Evolutionary conservation across 2,329 filamentous ascomycete species (phyloP), one percentile per base, ranked within the genome.

Genomic region (Akanthomyces lecanii): DNA sequence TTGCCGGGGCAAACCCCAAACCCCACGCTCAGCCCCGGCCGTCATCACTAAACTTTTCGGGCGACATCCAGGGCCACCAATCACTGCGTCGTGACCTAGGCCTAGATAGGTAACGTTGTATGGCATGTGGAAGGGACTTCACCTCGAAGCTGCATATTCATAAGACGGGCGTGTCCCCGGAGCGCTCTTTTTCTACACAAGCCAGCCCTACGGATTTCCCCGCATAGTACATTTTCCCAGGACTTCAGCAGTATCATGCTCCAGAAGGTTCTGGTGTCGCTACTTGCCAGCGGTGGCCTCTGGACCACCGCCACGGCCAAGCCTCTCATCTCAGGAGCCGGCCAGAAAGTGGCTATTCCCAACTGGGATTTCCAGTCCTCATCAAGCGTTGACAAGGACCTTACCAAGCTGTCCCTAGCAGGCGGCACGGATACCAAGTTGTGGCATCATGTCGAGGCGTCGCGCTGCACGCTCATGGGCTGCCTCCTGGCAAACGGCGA

Each of bases 381-480:
- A 0, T 73, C 77, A 2, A 66, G 71, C 42, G 71, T 73, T 5
- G 71, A 73, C 1, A 69, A 68, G 14, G 70, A 80, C 60, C 66
- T 81, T 14, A 64, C 69, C 4, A 65, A 65, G 0, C 68, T 83
- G 44, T 84, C 83, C 82, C 0, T 67, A 66, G 18, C 70, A 77
- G 0, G 25, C 25, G 78, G 79, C 0, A 65, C 78, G 6, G 73
- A 85, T 66, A 78, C 78, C 0, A 77, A 78, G 0, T 73, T 75
- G 53, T 87, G 85, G 85, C 72, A 83, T 66, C 78, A 78, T 12
- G 73, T 82, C 44, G 70, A 76, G 6, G 66, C 64, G 3, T 75
- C 82, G 0, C 78, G 77, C 16, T 82, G 78, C 63, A 87, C 85
- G 0, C 72, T 87, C 2, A 83, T 87, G 79, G 81, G 79, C 1